Base-by-base conservation (phyloP, 148 eudicot genomes). In the Cornus florida region DNA sequence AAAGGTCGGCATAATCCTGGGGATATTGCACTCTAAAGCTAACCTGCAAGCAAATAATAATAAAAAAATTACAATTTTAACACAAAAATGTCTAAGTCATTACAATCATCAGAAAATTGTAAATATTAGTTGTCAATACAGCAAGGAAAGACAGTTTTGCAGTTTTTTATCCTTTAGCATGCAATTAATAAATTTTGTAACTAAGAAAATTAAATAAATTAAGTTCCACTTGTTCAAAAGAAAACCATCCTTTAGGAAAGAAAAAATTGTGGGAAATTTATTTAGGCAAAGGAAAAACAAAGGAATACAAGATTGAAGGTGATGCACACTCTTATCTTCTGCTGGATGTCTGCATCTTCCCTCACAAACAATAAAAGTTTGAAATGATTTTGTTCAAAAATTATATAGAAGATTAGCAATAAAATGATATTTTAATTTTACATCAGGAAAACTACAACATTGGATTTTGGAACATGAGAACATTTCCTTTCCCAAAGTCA, bases 1-100 rank as follows among this genome's bases (percentile, higher is more conserved):
- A 91, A 83, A 96, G 98, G 64, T 90, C 98, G 70, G 87, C 86
- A 85, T 91, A 92, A 77, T 94, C 98, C 82, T 81, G 87, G 67
- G 99, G 99, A 85, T 93, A 96, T 76, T 96, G 94, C 83, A 96
- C 97, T 83, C 90, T 96, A 78, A 89, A 92, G 83, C 98, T 90
- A 79, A 93, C 98, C 99, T 96, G 93, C 31, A 71, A 79, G 23
- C 65, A 24, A 39, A 28, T 7, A 39, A 72, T 24, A 59, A 1
- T n/a, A 76, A 74, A 23, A 33, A 6, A 4, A 3, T 43, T 23
- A 77, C 20, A 10, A 57, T 24, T 6, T 43, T 41, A 67, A 85
- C 81, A 69, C 71, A 78, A 65, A 65, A 62, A 69, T 78, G 33
- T 68, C 56, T 57, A 53, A 68, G 67, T 50, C 73, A 71, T 76